These are phyloP conservation scores for Anaeramoeba flamelloides DNA, from an alignment of 78 protist species.

Conservation along the genomic window DNA sequence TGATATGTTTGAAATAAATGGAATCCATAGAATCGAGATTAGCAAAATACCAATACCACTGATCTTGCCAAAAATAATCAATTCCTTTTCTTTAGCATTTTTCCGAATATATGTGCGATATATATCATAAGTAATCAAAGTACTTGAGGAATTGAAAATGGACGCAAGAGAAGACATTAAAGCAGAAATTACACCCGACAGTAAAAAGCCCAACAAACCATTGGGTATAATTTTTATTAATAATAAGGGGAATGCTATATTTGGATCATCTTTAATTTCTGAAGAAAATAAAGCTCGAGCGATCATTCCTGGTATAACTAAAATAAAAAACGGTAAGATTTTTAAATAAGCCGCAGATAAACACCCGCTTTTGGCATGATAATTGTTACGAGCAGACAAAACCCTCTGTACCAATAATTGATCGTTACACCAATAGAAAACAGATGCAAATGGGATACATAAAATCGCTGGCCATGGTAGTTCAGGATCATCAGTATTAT, in stretches of 20 bases:
- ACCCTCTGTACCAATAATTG: conserved; percentile 26
- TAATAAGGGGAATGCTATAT: conserved; percentile 25
- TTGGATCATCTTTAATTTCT: neutral
- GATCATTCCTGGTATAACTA: conserved; percentile 25
- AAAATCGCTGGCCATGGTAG: conserved; percentile 18
- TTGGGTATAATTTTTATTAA: conserved; percentile 12
- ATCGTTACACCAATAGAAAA: conserved; percentile 30
- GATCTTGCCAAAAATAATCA: conserved; percentile 14
- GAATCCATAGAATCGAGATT: conserved; percentile 24
- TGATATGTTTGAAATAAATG: conserved; percentile 2
- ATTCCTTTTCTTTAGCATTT: conserved; percentile 6
- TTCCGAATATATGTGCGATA: neutral
- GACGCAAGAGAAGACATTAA: conserved; percentile 36
- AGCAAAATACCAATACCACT: neutral
- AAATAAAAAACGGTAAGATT: conserved; percentile 8
- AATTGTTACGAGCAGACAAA: conserved; percentile 9
- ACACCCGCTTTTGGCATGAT: conserved; percentile 8
- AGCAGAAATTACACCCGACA: conserved; percentile 31
- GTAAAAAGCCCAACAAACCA: conserved; percentile 21
- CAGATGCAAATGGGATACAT: conserved; percentile 1
- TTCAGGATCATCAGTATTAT: neutral
- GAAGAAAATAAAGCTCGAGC: conserved; percentile 10
- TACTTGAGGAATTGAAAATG: conserved; percentile 25
- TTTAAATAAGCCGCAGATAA: conserved; percentile 2
- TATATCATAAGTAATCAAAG: conserved; percentile 27